A percentile compares a stretch with the other conserved stretches of the same genome.
Evolutionary conservation across 768 basidiomycete species (phyloP).

Genomic region (Trametes gibbosa): DNA sequence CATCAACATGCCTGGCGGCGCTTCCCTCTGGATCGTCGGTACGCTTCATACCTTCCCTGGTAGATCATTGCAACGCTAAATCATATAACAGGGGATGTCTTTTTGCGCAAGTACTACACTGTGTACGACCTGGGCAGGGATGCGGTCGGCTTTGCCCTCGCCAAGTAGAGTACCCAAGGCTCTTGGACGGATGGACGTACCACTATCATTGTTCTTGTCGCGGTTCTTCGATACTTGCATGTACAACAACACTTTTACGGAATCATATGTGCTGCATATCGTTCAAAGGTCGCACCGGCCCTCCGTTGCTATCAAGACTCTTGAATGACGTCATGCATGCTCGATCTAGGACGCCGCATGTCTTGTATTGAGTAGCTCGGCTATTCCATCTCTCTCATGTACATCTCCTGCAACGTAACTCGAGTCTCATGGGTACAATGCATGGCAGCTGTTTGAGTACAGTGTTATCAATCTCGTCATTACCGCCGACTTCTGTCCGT

Average conservation of each 20-base stretch:
- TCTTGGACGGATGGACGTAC: background rate
- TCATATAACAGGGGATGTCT: slow-evolving; percentile 63
- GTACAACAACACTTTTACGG: slow-evolving; percentile 7
- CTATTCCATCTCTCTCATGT: no score
- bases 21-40: slow-evolving; percentile 90
- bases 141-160: slow-evolving; percentile 82
- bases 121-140: slow-evolving; percentile 78
- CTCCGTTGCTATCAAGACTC: no score
- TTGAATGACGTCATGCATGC: no score
- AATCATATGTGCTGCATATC: background rate
- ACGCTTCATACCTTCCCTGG: slow-evolving; percentile 22
- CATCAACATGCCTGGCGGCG: slow-evolving; percentile 71
- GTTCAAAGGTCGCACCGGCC: no score
- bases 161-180: slow-evolving; percentile 26
- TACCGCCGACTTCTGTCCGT: background rate
- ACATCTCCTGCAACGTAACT: no score
- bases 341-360: no score
- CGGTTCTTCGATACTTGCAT: slow-evolving; percentile 16
- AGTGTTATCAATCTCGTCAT: background rate
- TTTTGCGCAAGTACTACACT: slow-evolving; percentile 90
- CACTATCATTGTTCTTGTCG: background rate
- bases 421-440: background rate
- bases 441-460: background rate
- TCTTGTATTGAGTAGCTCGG: no score
- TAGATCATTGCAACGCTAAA: background rate